Base-by-base conservation (phyloP, 164 flowering plant genomes). In the Saururus chinensis region DNA sequence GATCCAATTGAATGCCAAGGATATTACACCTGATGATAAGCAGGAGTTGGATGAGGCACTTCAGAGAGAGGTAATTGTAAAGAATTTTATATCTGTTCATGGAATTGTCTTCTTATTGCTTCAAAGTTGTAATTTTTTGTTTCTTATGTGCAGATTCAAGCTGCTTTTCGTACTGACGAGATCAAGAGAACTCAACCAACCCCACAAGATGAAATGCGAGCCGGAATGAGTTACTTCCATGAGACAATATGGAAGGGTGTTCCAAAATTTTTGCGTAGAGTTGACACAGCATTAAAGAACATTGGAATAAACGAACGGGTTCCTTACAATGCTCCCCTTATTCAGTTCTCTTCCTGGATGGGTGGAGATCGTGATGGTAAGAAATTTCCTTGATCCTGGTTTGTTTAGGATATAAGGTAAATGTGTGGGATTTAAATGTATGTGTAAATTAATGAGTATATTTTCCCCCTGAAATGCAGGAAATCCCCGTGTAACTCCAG, bases 321-420 rank as follows among this genome's bases (percentile, higher is more conserved):
- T 68, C 99, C 99, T 11, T 89, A 91, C 70, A 95, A 95, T 82
- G 96, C 96, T 21, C 98, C 98, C 40, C 85, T 91, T 25, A 91
- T 95, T 70, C 96, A 89, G 53, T 95, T 91, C 65, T 91, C 97
- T 66, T 91, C 98, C 60, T 95, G 99, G 97, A 91, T 95, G 99
- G 98, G 99, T 59, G 98, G 98, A 65, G 99, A 91, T 69, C 98
- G 99, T 61, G 99, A 95, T 77, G 99, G 99, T 95, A 87, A 13
- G 13, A 12, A 70, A 37, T 54, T 58, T 48, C 11, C 49, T 45
- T 45, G 14, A 45, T 45, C 14, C 7, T 45, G 2, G 14, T 45
- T 45, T 45, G 11, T 45, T 45, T 45, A 45, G 49, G 17, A 30
- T 6, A 2, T 30, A 45, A 45, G 49, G 11, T 17, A 45, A 12